Conservation (phyloP, 352 stramenopile species). For the Globisporangium abappressorium region DNA sequence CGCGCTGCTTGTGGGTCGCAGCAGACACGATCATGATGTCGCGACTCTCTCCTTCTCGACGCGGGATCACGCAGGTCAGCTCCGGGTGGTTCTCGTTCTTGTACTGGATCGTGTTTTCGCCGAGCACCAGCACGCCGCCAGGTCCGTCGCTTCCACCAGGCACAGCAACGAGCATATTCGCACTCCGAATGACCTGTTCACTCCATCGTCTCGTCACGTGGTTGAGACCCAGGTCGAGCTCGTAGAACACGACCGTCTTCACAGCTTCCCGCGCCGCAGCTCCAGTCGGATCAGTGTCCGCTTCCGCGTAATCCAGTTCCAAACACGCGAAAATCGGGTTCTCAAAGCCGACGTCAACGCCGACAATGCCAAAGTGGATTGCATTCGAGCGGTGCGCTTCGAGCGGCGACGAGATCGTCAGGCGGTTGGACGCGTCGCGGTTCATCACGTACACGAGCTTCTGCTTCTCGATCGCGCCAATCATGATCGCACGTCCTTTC, state of each 20-base stretch:
- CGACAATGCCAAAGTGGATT: constrained; percentile 94
- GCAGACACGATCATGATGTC: constrained; percentile 92
- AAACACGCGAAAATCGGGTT: constrained; percentile 98
- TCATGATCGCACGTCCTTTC: constrained; percentile 96
- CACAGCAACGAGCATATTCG: constrained; percentile 93
- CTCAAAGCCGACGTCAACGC: constrained; percentile 98
- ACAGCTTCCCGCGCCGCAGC: constrained; percentile 60
- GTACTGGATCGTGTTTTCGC: constrained; percentile 97
- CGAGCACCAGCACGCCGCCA: constrained; percentile 95
- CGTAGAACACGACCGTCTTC: constrained; percentile 98
- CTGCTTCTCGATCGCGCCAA: constrained; percentile 97
- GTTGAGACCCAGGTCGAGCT: constrained; percentile 99
- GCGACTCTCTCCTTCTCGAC: constrained; percentile 71
- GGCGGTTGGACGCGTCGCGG: constrained; percentile 89
- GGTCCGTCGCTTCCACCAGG: constrained; percentile 80
- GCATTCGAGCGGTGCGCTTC: constrained; percentile 96
- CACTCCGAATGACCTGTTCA: constrained; percentile 80
- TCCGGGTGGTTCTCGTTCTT: constrained; percentile 93
- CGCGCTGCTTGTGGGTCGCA: constrained; percentile 92
- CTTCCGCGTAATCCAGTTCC: constrained; percentile 94
- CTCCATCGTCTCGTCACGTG: constrained; percentile 97
- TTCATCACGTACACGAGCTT: constrained; percentile 99
- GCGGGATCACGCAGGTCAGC: constrained; percentile 69
- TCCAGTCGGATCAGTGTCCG: constrained; percentile 81
- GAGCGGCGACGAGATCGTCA: constrained; percentile 98